A percentile compares a stretch with the other conserved stretches of the same genome.
Evolutionary conservation across 2,329 filamentous ascomycete genomes (phyloP).

Genomic region (Aureobasidium subglaciale): DNA sequence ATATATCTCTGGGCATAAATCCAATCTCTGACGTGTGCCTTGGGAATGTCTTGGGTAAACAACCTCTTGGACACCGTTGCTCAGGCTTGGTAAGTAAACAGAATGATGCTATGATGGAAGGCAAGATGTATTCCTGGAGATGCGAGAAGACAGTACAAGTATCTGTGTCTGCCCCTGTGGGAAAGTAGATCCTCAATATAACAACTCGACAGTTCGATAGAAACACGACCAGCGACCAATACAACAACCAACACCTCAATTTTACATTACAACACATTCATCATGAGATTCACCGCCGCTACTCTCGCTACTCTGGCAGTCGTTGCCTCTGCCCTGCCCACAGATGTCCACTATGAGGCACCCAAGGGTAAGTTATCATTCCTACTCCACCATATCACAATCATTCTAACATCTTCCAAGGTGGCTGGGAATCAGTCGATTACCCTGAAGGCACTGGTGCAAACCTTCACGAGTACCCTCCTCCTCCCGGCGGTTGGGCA

Average conservation of each 20-base stretch:
- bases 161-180: background rate
- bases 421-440: constrained; percentile 13
- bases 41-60: background rate
- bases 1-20: background rate
- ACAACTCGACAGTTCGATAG: background rate
- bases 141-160: background rate
- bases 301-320: constrained; percentile 13
- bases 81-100: background rate
- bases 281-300: constrained; percentile 17
- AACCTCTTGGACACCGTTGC: background rate
- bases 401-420: background rate
- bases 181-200: background rate
- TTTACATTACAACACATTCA: background rate
- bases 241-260: background rate
- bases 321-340: constrained; percentile 9
- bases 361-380: constrained; percentile 8
- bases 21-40: background rate
- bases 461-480: constrained; percentile 5
- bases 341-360: constrained; percentile 4
- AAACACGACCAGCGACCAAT: background rate
- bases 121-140: background rate
- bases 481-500: constrained; percentile 13
- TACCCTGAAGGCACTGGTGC: constrained; percentile 13
- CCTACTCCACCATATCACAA: background rate
- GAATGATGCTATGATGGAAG: background rate